A percentile compares a stretch with the other conserved stretches of the same genome.
Evolutionary conservation across 1,284 basidiomycete genomes (phyloP).

Genomic region (Paramarasmius palmivorus): DNA sequence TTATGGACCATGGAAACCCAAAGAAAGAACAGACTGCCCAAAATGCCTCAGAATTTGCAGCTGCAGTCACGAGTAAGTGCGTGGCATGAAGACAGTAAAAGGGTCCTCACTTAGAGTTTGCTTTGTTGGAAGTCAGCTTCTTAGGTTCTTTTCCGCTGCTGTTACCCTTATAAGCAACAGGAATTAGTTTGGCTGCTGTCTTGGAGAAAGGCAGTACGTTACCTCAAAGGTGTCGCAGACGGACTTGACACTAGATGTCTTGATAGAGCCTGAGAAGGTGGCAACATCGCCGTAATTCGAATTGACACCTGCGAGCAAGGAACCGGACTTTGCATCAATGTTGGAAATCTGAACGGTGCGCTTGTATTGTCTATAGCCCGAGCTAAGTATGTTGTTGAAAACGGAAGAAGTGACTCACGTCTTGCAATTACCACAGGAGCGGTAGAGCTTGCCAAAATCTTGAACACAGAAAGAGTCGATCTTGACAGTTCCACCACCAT

Average conservation of each 20-base stretch:
- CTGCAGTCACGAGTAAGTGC: neutral
- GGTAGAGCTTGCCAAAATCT: constrained; percentile 19
- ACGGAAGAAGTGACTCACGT: neutral
- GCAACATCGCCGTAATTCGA: constrained; percentile 17
- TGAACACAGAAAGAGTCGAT: constrained; percentile 18
- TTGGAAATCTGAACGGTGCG: constrained; percentile 11
- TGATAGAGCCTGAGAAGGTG: neutral
- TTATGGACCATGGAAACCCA: too few species aligned
- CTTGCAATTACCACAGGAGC: constrained; percentile 14
- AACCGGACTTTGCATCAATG: constrained; percentile 11
- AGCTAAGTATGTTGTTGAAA: neutral
- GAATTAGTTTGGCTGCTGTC: neutral
- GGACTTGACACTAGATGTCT: neutral
- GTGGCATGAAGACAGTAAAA: neutral
- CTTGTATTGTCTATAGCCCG: neutral
- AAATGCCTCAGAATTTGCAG: neutral
- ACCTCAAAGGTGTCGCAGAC: constrained; percentile 3
- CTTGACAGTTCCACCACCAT: constrained; percentile 16
- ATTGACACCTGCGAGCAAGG: constrained; percentile 14
- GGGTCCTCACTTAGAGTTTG: neutral
- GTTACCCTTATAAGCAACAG: neutral
- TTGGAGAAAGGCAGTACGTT: neutral
- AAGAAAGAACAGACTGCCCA: too few species aligned
- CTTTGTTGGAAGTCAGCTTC: constrained; percentile 1
- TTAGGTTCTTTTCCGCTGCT: neutral